Evolutionary conservation across 2,329 filamentous ascomycete species (phyloP), one percentile per base, ranked within the genome.

Genomic region (Epichloe aotearoae): DNA sequence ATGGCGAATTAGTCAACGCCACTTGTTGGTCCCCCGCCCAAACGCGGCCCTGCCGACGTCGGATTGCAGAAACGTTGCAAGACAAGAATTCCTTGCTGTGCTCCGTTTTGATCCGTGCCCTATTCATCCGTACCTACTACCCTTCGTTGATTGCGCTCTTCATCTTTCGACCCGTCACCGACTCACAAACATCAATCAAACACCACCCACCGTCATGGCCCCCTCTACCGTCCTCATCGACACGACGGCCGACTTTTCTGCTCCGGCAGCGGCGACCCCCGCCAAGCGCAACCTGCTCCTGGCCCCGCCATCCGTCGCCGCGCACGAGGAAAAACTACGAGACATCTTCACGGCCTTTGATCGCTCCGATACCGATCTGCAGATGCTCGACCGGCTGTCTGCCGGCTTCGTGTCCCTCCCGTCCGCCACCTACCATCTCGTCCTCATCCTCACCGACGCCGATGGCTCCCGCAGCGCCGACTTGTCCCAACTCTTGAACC

Each of bases 331-430:
- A 58, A 82, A 82, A 60, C 76, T 97, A 57, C 78, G 81, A 56
- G 72, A 73, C 57, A 74, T 93, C 55, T 79, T 95, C 61, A 74
- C 81, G 53, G 73, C 80, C 52, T 82, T 88, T 71, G 82, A 93
- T 66, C 84, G 88, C 63, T 72, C 76, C 56, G 73, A 77, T 44
- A 91, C 89, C 55, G 93, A 98, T 64, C 76, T 98, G 49, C 93
- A 97, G 68, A 98, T 98, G 93, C 85, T 98, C 54, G 93, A 98
- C 71, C 88, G 93, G 48, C 79, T 98, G 40, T 82, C 86, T 2
- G 79, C 86, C 37, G 88, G 88, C 54, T 75, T 95, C 38, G 87
- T 93, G 52, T 73, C 82, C 7, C 81, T 98, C 0, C 85, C 90
- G 1, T 59, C 78, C 50, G 72, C 79, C 46, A 86, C 86, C 50